These are phyloP conservation scores for Hortiboletus flavorubellus DNA, from an alignment of 768 basidiomycete genomes.

Conservation along the genomic window DNA sequence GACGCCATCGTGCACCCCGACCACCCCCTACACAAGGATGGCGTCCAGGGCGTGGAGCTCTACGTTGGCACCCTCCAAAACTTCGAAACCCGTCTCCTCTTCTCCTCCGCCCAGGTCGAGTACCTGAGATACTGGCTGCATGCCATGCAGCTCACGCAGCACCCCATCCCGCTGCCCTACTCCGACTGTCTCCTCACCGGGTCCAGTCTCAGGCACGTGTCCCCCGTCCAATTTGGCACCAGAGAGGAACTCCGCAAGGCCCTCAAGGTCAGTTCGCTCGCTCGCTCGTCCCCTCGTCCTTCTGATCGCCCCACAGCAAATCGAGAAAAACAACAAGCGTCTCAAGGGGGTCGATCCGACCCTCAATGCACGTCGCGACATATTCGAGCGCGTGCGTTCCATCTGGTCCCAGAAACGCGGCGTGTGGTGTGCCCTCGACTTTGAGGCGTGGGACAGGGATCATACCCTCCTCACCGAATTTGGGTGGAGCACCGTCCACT, in stretches of 20 bases:
- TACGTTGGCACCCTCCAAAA: slow-evolving; percentile 72
- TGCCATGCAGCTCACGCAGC: slow-evolving; percentile 62
- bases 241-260: slow-evolving; percentile 54
- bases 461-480: slow-evolving; percentile 76
- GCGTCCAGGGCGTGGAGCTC: slow-evolving; percentile 64
- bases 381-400: slow-evolving; percentile 66
- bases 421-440: slow-evolving; percentile 75
- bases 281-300: not conserved
- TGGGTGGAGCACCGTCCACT: slow-evolving; percentile 66
- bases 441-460: slow-evolving; percentile 81
- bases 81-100: slow-evolving; percentile 76
- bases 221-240: slow-evolving; percentile 54
- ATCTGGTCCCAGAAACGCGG: slow-evolving; percentile 63
- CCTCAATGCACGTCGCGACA: slow-evolving; percentile 52
- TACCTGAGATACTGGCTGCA: slow-evolving; percentile 84
- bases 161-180: slow-evolving; percentile 69
- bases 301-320: slow-evolving; percentile 42
- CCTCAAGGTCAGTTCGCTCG: slow-evolving; percentile 46
- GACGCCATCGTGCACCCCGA: slow-evolving; percentile 66
- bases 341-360: slow-evolving; percentile 60
- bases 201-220: slow-evolving; percentile 54
- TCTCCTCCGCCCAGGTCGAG: slow-evolving; percentile 81
- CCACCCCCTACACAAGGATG: slow-evolving; percentile 66
- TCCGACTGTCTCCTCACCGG: slow-evolving; percentile 70
- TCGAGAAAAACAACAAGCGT: slow-evolving; percentile 78